These are phyloP conservation scores for Prosopis cineraria DNA, from an alignment of 306 rosid species.

Conservation along the genomic window DNA sequence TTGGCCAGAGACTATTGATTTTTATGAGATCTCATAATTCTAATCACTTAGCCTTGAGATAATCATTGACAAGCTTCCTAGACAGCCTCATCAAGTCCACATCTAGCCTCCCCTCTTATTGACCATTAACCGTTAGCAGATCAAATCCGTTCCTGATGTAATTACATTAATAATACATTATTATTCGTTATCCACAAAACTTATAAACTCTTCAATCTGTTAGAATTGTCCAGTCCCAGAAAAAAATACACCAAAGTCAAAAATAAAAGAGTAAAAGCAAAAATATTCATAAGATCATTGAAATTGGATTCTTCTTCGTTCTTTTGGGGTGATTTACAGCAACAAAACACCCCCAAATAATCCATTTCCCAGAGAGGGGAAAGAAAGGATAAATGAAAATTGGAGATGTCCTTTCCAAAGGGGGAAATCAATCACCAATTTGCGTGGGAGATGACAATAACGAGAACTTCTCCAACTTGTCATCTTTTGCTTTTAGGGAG, in stretches of 20 bases:
- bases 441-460: neutral
- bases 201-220: neutral
- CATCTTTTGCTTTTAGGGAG: neutral
- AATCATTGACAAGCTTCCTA: conserved; percentile 2
- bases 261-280: neutral
- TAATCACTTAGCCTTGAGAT: neutral
- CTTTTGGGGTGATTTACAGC: neutral
- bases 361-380: neutral
- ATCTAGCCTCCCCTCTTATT: neutral
- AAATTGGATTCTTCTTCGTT: neutral
- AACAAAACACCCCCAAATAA: neutral
- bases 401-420: neutral
- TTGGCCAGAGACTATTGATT: neutral
- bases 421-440: neutral
- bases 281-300: neutral
- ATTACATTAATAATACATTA: neutral
- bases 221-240: neutral
- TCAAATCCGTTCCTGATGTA: neutral
- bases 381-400: neutral
- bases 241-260: neutral
- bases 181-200: neutral
- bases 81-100: neutral
- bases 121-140: conserved; percentile 19
- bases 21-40: neutral
- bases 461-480: neutral